Evolutionary conservation across 2,329 filamentous ascomycete species (phyloP).

Genomic region (Orbilia brochopaga): DNA sequence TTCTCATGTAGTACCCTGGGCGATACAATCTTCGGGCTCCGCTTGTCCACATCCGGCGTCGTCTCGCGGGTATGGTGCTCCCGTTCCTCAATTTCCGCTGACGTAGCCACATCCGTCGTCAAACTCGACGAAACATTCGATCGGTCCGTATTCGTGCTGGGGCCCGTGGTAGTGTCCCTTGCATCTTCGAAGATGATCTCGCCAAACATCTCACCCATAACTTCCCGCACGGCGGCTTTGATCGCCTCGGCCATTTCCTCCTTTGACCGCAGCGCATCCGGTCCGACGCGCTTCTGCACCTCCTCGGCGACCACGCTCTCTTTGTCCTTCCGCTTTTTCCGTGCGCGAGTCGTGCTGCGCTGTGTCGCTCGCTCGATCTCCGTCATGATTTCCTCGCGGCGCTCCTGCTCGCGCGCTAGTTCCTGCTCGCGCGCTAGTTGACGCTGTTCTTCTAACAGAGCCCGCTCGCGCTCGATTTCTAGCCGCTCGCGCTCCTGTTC

Average conservation of each 20-base stretch:
- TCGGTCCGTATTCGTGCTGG: background rate
- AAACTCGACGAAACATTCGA: constrained; percentile 33
- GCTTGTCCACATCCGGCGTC: constrained; percentile 30
- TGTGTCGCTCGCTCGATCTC: constrained; percentile 47
- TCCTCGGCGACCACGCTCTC: constrained; percentile 36
- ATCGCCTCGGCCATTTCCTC: constrained; percentile 45
- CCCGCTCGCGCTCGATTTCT: constrained; percentile 35
- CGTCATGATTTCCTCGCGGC: constrained; percentile 48
- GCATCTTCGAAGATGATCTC: constrained; percentile 48
- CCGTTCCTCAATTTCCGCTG: constrained; percentile 20
- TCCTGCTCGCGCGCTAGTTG: constrained; percentile 27
- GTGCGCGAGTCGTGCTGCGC: constrained; percentile 41
- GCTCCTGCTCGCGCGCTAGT: constrained; percentile 17
- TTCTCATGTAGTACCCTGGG: constrained; percentile 9
- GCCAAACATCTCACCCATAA: constrained; percentile 49
- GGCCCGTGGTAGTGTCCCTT: constrained; percentile 10
- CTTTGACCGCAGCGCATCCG: constrained; percentile 38
- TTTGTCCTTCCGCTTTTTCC: constrained; percentile 43
- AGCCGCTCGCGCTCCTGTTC: constrained; percentile 44
- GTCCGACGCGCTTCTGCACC: constrained; percentile 43
- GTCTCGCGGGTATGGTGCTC: constrained; percentile 38
- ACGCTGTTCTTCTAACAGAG: constrained; percentile 36
- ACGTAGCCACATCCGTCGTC: constrained; percentile 15
- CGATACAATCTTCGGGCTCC: constrained; percentile 2
- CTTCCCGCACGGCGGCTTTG: constrained; percentile 43